These are phyloP conservation scores for Coffea eugenioides DNA, from an alignment of 257 asterid genomes.

Conservation along the genomic window DNA sequence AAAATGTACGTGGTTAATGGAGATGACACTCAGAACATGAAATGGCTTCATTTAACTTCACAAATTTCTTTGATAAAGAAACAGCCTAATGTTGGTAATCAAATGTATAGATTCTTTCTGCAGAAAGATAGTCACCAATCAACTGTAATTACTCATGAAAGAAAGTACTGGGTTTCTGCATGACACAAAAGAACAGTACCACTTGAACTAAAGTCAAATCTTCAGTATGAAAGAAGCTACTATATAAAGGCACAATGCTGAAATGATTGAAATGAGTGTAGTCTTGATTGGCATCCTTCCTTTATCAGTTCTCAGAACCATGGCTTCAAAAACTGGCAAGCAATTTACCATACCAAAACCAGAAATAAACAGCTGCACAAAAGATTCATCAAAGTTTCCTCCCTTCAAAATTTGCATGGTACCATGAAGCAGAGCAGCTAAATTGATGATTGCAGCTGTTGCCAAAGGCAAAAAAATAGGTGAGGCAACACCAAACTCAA, in stretches of 20 bases:
- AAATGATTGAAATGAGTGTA: slow-evolving; percentile 29
- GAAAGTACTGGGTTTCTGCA: too few relatives aligned
- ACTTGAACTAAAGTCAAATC: too few relatives aligned
- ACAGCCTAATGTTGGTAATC: too few relatives aligned
- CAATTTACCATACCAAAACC: slow-evolving; percentile 58
- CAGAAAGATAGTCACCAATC: too few relatives aligned
- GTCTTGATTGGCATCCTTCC: slow-evolving; percentile 58
- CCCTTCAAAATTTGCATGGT: slow-evolving; percentile 1
- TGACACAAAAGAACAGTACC: too few relatives aligned
- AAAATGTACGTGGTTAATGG: too few relatives aligned
- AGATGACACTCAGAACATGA: too few relatives aligned
- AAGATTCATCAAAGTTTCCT: slow-evolving; percentile 26
- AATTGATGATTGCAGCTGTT: slow-evolving; percentile 51
- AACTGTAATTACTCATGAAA: too few relatives aligned
- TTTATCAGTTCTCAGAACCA: slow-evolving; percentile 50
- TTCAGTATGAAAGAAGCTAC: too few relatives aligned
- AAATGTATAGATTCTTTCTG: too few relatives aligned
- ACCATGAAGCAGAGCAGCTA: slow-evolving; percentile 3
- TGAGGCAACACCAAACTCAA: slow-evolving; percentile 60
- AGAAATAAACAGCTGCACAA: slow-evolving; percentile 38
- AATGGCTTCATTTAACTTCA: too few relatives aligned
- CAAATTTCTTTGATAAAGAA: too few relatives aligned
- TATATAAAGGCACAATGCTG: slow-evolving; percentile 3
- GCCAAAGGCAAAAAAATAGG: slow-evolving; percentile 64
- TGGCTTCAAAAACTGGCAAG: slow-evolving; percentile 53